Evolutionary conservation across 768 basidiomycete genomes (phyloP).

Genomic region (Kwoniella dejecticola): DNA sequence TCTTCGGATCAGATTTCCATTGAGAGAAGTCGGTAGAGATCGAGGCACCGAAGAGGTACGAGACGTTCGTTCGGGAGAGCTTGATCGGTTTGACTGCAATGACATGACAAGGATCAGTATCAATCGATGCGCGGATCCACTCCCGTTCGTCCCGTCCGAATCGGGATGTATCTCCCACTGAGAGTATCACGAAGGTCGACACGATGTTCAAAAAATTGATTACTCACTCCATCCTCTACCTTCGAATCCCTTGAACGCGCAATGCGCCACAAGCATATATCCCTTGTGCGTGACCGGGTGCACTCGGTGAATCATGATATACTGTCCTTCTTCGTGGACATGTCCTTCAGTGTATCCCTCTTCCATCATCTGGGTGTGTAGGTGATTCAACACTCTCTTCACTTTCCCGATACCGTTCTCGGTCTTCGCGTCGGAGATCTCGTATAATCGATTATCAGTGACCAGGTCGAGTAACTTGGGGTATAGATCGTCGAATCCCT

Average conservation of each 20-base stretch:
- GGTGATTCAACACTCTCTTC: constrained; percentile 73
- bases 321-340: constrained; percentile 97
- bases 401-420: constrained; percentile 58
- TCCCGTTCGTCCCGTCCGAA: too few species aligned
- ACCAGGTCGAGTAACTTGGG: constrained; percentile 92
- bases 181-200: too few species aligned
- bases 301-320: constrained; percentile 88
- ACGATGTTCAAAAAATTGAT: too few species aligned
- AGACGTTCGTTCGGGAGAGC: constrained; percentile 74
- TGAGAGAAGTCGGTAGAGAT: constrained; percentile 71
- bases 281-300: constrained; percentile 88
- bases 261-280: constrained; percentile 87
- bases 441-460: constrained; percentile 76
- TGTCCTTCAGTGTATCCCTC: constrained; percentile 86
- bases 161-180: too few species aligned
- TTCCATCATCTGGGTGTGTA: constrained; percentile 91
- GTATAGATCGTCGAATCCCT: constrained; percentile 96
- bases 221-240: constrained; percentile 73
- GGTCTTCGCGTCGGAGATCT: constrained; percentile 59
- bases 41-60: constrained; percentile 76
- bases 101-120: not conserved
- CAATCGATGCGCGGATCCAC: too few species aligned
- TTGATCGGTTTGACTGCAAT: constrained; percentile 77
- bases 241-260: constrained; percentile 80
- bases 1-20: constrained; percentile 59